A percentile compares a stretch with the other conserved stretches of the same genome.
Evolutionary conservation across 2,329 filamentous ascomycete species (phyloP).

Genomic region (Botrytis paeoniae): DNA sequence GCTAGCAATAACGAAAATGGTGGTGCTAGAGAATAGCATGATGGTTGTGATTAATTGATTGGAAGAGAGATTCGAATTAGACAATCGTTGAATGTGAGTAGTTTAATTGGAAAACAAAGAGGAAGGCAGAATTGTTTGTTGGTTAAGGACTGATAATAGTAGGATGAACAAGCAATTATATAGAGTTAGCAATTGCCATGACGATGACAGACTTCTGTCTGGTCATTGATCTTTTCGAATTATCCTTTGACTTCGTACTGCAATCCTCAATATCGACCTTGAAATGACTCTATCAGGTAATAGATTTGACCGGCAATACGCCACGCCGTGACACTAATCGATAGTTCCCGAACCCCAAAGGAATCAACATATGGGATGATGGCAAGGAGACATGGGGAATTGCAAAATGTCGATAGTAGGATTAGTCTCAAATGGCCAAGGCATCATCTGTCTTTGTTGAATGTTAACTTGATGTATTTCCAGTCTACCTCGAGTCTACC

Average conservation of each 20-base stretch:
- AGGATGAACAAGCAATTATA: background rate
- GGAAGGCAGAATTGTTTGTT: background rate
- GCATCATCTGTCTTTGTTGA: background rate
- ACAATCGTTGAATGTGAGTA: background rate
- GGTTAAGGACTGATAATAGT: background rate
- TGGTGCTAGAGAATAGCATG: conserved; percentile 33
- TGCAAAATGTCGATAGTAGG: background rate
- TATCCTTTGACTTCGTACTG: background rate
- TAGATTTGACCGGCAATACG: conserved; percentile 1
- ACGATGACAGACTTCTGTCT: background rate
- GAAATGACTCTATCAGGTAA: background rate
- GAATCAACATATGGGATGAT: background rate
- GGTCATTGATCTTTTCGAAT: background rate
- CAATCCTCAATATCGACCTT: background rate
- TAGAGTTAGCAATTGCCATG: background rate
- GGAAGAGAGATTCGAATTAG: background rate
- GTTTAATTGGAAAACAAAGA: background rate
- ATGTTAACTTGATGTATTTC: background rate
- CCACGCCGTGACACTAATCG: background rate
- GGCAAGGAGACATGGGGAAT: background rate
- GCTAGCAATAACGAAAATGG: conserved; percentile 24
- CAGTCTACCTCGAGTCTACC: background rate
- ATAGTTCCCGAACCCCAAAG: background rate
- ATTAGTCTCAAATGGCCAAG: background rate
- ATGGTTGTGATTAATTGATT: conserved; percentile 1